These are phyloP conservation scores for Ilyonectria robusta DNA, from an alignment of 2,329 filamentous ascomycete genomes.

Conservation along the genomic window DNA sequence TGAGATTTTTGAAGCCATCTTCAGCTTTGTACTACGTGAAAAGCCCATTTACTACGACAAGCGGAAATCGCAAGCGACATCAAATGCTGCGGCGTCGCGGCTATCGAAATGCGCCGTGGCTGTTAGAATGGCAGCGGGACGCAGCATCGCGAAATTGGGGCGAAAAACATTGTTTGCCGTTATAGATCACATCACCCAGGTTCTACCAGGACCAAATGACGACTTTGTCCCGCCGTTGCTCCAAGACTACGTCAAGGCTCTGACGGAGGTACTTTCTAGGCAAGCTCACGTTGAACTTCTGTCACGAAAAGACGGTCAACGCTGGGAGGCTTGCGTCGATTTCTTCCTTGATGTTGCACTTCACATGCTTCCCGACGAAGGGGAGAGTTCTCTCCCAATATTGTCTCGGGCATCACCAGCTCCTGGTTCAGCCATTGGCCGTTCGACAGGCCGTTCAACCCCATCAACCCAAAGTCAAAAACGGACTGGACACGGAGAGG, in stretches of 20 bases:
- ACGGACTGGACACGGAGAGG: conserved; percentile 46
- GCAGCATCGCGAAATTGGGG: conserved; percentile 77
- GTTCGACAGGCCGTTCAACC: conserved; percentile 49
- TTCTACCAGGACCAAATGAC: conserved; percentile 73
- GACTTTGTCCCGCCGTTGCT: conserved; percentile 78
- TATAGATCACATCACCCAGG: conserved; percentile 85
- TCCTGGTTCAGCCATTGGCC: conserved; percentile 50
- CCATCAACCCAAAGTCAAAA: conserved; percentile 51
- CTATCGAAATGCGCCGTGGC: conserved; percentile 79
- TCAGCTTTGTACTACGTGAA: conserved; percentile 77
- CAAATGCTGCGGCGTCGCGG: conserved; percentile 65
- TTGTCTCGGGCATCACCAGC: conserved; percentile 63
- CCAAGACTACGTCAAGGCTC: conserved; percentile 83
- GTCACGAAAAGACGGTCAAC: conserved; percentile 65
- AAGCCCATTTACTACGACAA: conserved; percentile 74
- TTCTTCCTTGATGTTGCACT: conserved; percentile 78
- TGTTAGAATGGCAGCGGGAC: conserved; percentile 79
- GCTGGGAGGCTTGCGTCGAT: conserved; percentile 78
- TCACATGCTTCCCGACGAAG: conserved; percentile 61
- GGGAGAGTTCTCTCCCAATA: conserved; percentile 53
- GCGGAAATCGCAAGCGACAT: conserved; percentile 61
- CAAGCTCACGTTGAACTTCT: conserved; percentile 87
- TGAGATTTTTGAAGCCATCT: conserved; percentile 84
- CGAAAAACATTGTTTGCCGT: conserved; percentile 84
- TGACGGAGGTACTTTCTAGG: conserved; percentile 79